Evolutionary conservation across 331 rosid species (phyloP).

Genomic region (Malus hybrid): DNA sequence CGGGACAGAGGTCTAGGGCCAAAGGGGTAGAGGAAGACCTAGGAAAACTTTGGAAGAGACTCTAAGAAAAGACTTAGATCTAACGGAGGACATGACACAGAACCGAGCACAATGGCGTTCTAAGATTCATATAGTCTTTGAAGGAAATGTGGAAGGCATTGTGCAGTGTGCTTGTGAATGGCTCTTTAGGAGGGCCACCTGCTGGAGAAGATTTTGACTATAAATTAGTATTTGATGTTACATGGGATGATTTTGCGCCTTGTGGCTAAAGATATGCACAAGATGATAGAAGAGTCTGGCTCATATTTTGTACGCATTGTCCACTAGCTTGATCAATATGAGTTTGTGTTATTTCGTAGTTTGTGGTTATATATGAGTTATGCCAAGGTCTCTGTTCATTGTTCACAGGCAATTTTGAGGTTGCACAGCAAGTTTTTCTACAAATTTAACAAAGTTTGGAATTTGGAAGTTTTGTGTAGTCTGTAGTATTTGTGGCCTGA

Average conservation of each 20-base stretch:
- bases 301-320: not conserved
- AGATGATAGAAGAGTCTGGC: not conserved
- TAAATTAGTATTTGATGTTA: not conserved
- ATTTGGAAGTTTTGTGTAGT: not conserved
- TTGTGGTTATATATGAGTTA: not conserved
- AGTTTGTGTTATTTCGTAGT: not conserved
- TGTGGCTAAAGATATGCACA: not conserved
- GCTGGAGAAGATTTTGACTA: not conserved
- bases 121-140: not conserved
- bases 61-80: too few species aligned
- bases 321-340: not conserved
- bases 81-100: too few species aligned
- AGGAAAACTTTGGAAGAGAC: too few species aligned
- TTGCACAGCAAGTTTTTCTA: not conserved
- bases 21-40: too few species aligned
- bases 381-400: not conserved
- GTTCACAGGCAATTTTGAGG: not conserved
- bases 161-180: not conserved
- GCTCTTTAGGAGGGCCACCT: not conserved
- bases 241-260: not conserved
- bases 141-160: not conserved
- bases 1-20: too few species aligned
- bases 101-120: too few species aligned
- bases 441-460: not conserved
- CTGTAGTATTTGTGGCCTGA: not conserved